Evolutionary conservation across 495 filamentous ascomycete genomes (phyloP), one percentile per base, ranked within the genome.

Genomic region (Rhizodiscina lignyota): DNA sequence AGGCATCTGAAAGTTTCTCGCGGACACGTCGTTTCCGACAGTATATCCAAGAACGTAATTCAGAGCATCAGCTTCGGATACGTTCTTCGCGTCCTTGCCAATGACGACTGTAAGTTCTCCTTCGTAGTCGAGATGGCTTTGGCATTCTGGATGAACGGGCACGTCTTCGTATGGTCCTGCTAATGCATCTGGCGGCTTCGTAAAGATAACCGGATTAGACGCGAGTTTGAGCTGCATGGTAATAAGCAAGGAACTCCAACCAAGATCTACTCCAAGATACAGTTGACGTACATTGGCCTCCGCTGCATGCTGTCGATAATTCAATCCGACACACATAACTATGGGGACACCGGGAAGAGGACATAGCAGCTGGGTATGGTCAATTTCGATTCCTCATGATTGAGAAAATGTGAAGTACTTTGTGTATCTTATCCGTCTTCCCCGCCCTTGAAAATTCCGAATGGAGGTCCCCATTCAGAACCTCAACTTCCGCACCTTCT

Each of bases 1-100:
- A 45, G 16, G 52, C 15, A 55, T 34, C 38, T 66, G 62, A 40
- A 49, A 61, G 18, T 49, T 42, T 1, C 62, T 58, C 13, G 55
- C 57, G 20, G 60, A 58, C 16, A 66, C 39, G 40, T 66, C 62
- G 49, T 64, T 64, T 39, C 61, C 61, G 26, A 53, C 41, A 0
- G 62, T 63, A 43, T 66, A 66, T 31, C 58, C 62, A 8, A 63
- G 50, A 37, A 66, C 54, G 44, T 60, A 59, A 37, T 1, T 35
- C 30, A 37, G 29, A 10, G 54, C 56, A 34, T 58, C 35, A 15
- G 51, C 44, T 4, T 43, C 42, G 1, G 42, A 38, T 16, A 62
- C 33, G 39, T 63, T 48, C 28, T 54, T 54, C 31, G 44, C 47
- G 36, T 58, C 51, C 35, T 45, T 38, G 8, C 51, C 48, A 15